Base-by-base conservation (phyloP, 768 basidiomycete genomes). In the Baorangia bicolor region DNA sequence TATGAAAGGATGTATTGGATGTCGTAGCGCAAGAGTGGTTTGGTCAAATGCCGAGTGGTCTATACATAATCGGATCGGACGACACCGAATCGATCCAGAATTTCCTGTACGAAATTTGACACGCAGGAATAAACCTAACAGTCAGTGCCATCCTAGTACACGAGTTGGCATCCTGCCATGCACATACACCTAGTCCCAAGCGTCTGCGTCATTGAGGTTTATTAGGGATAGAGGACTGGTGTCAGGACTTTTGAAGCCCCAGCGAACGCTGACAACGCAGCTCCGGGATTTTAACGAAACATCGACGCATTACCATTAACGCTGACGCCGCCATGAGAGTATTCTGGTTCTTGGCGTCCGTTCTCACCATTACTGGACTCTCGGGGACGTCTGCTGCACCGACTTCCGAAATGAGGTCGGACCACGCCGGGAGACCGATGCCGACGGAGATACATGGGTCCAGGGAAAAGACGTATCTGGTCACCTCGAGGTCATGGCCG, bases 161-260 rank as follows among this genome's bases (percentile, higher is more conserved):
- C 39, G 39, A 40, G 46, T 20, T 51, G 28, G 35, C 38, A 42
- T 35, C 23, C 49, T 48, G 46, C 6, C 41, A 28, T 48, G 23
- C 54, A 55, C 14, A 53, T 55, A 67, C 64, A 31, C 53, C 50
- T 44, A 67, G 51, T 55, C 39, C 53, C 39, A 11, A 53, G 44
- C 33, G 45, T 31, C n/a, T 38, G 64, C 30, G n/a, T 21, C 64
- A 21, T 20, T 28, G 28, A 45, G 31, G 41, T 21, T 55, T 57
- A 57, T 60, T 57, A 57, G 23, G n/a, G 23, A 45, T 12, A 16
- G 11, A n/a, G 16, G 12, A 5, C 16, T 8, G 12, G 6, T n/a
- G 14, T 23, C 5, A 8, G 9, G 23, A 16, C 25, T 37, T 34
- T 20, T 21, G 37, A 30, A 25, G 20, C 13, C 55, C 49, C 20